Conservation (phyloP, 2,329 filamentous ascomycete species). For the Epicoccum nigrum region DNA sequence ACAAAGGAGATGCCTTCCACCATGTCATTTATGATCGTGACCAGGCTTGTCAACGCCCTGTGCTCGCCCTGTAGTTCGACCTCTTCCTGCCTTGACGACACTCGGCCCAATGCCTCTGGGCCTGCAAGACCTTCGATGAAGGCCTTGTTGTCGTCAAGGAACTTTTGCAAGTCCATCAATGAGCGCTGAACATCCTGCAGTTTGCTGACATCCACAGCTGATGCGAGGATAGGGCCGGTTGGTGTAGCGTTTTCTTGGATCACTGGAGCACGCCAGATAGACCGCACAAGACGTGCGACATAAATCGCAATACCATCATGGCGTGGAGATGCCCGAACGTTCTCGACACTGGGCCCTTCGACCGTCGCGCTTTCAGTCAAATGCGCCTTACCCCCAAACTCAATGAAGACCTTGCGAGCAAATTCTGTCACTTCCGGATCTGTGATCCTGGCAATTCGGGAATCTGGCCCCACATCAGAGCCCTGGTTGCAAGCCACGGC, state of each 20-base stretch:
- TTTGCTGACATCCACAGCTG: slow-evolving; percentile 71
- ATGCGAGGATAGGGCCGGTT: slow-evolving; percentile 67
- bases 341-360: slow-evolving; percentile 71
- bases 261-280: slow-evolving; percentile 83
- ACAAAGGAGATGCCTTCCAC: slow-evolving; percentile 98
- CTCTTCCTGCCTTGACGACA: slow-evolving; percentile 85
- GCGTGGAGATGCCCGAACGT: slow-evolving; percentile 83
- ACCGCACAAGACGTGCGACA: slow-evolving; percentile 83
- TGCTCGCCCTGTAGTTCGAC: slow-evolving; percentile 93
- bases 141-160: slow-evolving; percentile 83
- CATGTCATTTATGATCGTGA: slow-evolving; percentile 85
- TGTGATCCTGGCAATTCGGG: slow-evolving; percentile 71
- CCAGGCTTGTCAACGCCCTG: slow-evolving; percentile 83
- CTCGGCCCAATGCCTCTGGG: slow-evolving; percentile 79
- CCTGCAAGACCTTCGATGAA: slow-evolving; percentile 96
- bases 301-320: slow-evolving; percentile 90
- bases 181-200: slow-evolving; percentile 79
- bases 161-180: slow-evolving; percentile 77
- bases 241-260: slow-evolving; percentile 63
- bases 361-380: slow-evolving; percentile 77
- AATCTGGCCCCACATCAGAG: slow-evolving; percentile 75
- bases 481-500: slow-evolving; percentile 96
- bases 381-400: slow-evolving; percentile 86
- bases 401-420: slow-evolving; percentile 86
- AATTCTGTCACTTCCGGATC: slow-evolving; percentile 87